Percentiles rank a stretch among this genome's conserved stretches.
These are phyloP conservation scores for Davidsoniella virescens DNA, from an alignment of 2,329 filamentous ascomycete species.

Conservation along the genomic window DNA sequence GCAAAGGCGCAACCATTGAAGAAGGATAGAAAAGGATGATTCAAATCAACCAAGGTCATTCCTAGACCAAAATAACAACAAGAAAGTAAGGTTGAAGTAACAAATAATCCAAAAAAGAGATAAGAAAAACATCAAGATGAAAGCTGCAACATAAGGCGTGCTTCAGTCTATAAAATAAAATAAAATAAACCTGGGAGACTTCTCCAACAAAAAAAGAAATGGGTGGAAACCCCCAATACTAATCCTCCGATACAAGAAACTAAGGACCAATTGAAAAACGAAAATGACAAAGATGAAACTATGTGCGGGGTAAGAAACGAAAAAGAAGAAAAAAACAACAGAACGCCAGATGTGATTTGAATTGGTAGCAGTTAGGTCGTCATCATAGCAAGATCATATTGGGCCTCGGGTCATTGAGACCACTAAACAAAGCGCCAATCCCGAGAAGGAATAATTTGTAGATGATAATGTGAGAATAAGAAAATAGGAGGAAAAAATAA, in stretches of 20 bases:
- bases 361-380: slow-evolving; percentile 1
- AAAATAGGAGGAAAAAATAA: slow-evolving; percentile 9
- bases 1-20: neutral
- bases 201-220: too few relatives aligned
- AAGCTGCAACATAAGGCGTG: neutral
- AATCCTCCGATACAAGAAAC: too few relatives aligned
- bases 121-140: neutral
- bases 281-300: neutral
- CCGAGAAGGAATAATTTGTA: slow-evolving; percentile 6
- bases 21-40: neutral
- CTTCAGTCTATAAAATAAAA: too few relatives aligned
- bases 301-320: slow-evolving; percentile 5
- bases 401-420: neutral
- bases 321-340: neutral
- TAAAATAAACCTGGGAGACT: too few relatives aligned
- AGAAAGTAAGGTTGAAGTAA: neutral
- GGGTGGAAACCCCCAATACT: too few relatives aligned
- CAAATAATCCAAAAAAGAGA: neutral
- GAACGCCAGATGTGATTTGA: neutral
- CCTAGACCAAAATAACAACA: neutral
- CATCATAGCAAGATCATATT: slow-evolving; percentile 9
- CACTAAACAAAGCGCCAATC: neutral
- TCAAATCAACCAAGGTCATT: neutral
- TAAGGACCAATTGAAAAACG: neutral
- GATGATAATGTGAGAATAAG: slow-evolving; percentile 8